These are phyloP conservation scores for Galerina marginata DNA, from an alignment of 768 basidiomycete species.

Conservation along the genomic window DNA sequence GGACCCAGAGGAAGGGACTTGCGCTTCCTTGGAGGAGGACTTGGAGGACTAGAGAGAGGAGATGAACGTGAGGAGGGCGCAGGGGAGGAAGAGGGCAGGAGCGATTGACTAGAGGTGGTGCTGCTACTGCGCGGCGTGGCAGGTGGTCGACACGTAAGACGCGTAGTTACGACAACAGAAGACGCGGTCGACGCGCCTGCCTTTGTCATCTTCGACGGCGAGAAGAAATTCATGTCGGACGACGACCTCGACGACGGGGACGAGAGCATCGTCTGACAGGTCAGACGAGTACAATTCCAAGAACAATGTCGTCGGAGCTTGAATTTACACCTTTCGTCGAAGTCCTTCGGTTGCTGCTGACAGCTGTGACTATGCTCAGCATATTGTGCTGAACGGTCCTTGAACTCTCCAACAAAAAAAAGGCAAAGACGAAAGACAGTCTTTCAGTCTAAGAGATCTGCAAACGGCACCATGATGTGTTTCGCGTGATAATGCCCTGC, in stretches of 20 bases:
- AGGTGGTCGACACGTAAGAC: conserved; percentile 32
- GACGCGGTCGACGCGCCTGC: conserved; percentile 35
- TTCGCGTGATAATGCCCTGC: too few relatives aligned
- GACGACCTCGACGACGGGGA: conserved; percentile 19
- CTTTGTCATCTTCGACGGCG: conserved; percentile 32
- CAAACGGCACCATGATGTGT: too few relatives aligned
- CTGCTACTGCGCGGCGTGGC: conserved; percentile 21
- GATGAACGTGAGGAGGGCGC: conserved; percentile 22
- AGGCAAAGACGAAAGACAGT: too few relatives aligned
- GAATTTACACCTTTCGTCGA: too few relatives aligned
- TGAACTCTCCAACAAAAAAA: too few relatives aligned
- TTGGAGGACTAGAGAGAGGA: conserved; percentile 23
- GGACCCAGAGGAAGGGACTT: conserved; percentile 32
- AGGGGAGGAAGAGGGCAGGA: conserved; percentile 21
- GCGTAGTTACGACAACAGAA: conserved; percentile 37
- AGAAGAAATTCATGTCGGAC: conserved; percentile 36
- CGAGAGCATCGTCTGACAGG: conserved; percentile 22
- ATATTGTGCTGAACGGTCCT: background rate
- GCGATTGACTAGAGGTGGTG: conserved; percentile 15
- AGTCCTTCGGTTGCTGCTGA: background rate
- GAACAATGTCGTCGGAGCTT: too few relatives aligned
- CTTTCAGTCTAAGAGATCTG: too few relatives aligned
- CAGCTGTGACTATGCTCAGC: background rate
- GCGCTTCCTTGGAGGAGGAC: conserved; percentile 40
- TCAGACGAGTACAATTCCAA: background rate